Evolutionary conservation across 2,329 filamentous ascomycete species (phyloP).

Genomic region (Aureobasidium leucospermi): DNA sequence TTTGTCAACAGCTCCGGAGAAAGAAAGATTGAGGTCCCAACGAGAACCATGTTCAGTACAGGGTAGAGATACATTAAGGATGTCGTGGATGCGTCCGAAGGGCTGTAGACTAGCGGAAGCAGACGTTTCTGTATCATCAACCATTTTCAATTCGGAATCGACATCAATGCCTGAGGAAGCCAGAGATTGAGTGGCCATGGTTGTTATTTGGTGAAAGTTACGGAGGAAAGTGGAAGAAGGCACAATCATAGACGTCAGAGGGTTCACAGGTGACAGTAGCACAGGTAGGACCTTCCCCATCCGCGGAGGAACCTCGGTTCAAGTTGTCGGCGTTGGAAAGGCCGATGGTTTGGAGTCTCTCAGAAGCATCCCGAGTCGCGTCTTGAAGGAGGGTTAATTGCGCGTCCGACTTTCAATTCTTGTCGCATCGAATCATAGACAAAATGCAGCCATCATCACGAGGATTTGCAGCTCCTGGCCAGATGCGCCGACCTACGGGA

Average conservation of each 20-base stretch:
- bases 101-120: neutral
- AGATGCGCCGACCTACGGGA: constrained; percentile 5
- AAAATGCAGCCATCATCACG: constrained; percentile 11
- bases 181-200: constrained; percentile 26
- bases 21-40: constrained; percentile 30
- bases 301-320: neutral
- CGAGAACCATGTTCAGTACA: constrained; percentile 23
- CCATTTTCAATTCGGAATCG: constrained; percentile 26
- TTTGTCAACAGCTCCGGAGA: constrained; percentile 22
- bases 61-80: constrained; percentile 28
- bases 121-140: constrained; percentile 18
- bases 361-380: constrained; percentile 10
- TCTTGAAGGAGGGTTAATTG: neutral
- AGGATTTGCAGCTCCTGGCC: neutral
- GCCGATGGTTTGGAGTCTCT: neutral
- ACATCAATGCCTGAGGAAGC: constrained; percentile 27
- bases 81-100: constrained; percentile 4
- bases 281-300: neutral
- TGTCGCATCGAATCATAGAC: neutral
- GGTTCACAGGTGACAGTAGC: too few species aligned
- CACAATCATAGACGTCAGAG: neutral
- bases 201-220: neutral
- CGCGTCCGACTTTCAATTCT: neutral
- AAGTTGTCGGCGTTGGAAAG: neutral
- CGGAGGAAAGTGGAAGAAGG: neutral